Conservation (phyloP, 345 rosid genomes). For the Excoecaria cochinchinensis region DNA sequence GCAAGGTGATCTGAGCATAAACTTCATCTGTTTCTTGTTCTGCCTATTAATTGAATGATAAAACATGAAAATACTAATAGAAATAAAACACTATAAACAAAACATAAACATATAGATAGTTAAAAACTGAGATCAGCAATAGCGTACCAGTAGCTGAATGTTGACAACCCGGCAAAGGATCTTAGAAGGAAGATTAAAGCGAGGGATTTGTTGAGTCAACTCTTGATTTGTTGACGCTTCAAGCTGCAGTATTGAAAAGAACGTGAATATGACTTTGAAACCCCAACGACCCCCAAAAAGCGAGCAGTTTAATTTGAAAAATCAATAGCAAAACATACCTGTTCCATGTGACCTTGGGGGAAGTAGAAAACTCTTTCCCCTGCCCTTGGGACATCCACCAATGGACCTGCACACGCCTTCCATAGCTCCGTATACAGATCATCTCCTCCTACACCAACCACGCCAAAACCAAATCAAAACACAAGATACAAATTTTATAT, state of each 20-base stretch:
- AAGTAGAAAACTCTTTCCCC: slow-evolving; percentile 72
- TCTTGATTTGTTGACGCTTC: slow-evolving; percentile 88
- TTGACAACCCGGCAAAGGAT: slow-evolving; percentile 78
- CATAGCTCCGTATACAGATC: slow-evolving; percentile 68
- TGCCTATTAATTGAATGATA: slow-evolving; percentile 51
- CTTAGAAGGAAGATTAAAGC: slow-evolving; percentile 67
- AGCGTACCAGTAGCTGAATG: slow-evolving; percentile 64
- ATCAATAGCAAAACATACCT: slow-evolving; percentile 35
- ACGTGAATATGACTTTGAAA: neutral
- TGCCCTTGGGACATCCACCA: slow-evolving; percentile 65
- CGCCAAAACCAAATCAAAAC: slow-evolving; percentile 18
- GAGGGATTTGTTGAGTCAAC: slow-evolving; percentile 63
- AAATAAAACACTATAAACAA: neutral
- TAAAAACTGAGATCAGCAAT: neutral
- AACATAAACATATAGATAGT: neutral
- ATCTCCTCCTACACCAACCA: slow-evolving; percentile 39
- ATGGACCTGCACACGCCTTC: slow-evolving; percentile 86
- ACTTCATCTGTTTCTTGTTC: slow-evolving; percentile 97
- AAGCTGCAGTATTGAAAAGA: slow-evolving; percentile 39
- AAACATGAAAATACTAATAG: neutral
- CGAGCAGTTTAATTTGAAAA: neutral
- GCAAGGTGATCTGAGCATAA: slow-evolving; percentile 83
- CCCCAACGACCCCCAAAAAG: neutral
- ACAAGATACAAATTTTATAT: neutral
- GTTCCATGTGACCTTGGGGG: slow-evolving; percentile 98